Percentiles rank a stretch among this genome's conserved stretches.
phyloP scores from a whole-genome alignment of 441 rosid species.

The Monsonia emarginata region DNA sequence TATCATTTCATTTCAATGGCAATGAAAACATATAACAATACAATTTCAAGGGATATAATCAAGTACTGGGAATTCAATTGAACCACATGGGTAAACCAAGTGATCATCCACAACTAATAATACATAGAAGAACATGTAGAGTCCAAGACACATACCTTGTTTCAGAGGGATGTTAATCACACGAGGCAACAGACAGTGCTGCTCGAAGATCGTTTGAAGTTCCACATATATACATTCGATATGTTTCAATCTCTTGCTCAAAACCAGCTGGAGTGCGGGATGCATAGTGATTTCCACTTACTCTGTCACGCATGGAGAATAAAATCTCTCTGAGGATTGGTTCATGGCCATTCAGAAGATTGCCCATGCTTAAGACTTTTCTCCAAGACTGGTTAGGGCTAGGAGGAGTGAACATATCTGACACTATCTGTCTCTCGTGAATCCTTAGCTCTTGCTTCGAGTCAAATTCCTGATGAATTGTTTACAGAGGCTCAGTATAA shows the following conservation, averaged over 20 bases:
- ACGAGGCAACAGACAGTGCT: slow-evolving; percentile 78
- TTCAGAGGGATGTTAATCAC: slow-evolving; percentile 35
- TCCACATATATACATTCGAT: slow-evolving; percentile 81
- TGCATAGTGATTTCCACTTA: slow-evolving; percentile 48
- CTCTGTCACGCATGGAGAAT: slow-evolving; percentile 50
- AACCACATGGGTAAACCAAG: not conserved
- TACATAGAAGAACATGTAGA: not conserved
- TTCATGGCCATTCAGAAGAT: slow-evolving; percentile 94
- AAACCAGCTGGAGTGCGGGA: slow-evolving; percentile 21
- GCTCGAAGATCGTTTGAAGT: slow-evolving; percentile 94
- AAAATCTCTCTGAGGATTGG: slow-evolving; percentile 71
- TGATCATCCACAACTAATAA: not conserved
- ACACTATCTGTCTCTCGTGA: slow-evolving; percentile 50
- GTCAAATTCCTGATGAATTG: slow-evolving; percentile 46
- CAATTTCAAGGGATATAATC: not conserved
- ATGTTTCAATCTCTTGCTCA: slow-evolving; percentile 62
- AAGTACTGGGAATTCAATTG: not conserved
- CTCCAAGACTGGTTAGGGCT: slow-evolving; percentile 85
- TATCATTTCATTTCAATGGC: not conserved
- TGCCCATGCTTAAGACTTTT: slow-evolving; percentile 95
- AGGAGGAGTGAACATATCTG: slow-evolving; percentile 64
- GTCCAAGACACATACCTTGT: slow-evolving; percentile 1
- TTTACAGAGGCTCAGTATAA: slow-evolving; percentile 5
- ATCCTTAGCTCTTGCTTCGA: slow-evolving; percentile 40
- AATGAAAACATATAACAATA: not conserved